Base-by-base conservation (phyloP, 208 protist genomes). In the Leishmania major region DNA sequence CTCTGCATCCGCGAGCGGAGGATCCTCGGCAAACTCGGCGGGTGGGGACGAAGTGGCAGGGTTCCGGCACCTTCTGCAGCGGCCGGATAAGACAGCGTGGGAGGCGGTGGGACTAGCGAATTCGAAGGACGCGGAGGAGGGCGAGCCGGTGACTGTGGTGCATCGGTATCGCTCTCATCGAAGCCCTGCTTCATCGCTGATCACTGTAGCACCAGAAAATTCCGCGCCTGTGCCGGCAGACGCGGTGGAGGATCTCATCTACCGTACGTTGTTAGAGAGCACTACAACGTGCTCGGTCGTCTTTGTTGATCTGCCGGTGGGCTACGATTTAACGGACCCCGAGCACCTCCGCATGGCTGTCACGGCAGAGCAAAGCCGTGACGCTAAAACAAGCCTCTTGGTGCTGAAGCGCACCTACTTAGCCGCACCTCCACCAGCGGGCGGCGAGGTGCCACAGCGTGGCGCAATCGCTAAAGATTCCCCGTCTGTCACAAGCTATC, bases 311-410 rank as follows among this genome's bases (percentile, higher is more conserved):
- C 75, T 93, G 28, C 91, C 93, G 3, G 79, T 96, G 17, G 93
- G 90, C 40, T 84, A 91, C 78, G 93, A 96, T 74, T 47, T 40
- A 3, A 76, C 55, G 1, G 93, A 94, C 57, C 43, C 84, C n/a
- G 57, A 53, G n/a, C 79, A 78, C 28, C 91, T 96, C 70, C 93
- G 93, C 2, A 96, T 96, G 93, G 81, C 87, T 10, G 86, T 93
- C 4, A 77, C 77, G 59, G 71, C 78, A 72, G 81, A 77, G 75
- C 40, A 82, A 25, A 53, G 78, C 37, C 79, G 80, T 49, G 10
- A 2, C 28, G 78, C 84, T 4, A 84, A n/a, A 66, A 84, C 81
- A 25, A 79, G 75, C 22, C 22, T 84, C 53, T 59, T 82, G 49
- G 77, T 84, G 67, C 47, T 88, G 43, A 57, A 66, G 64, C 84